phyloP scores from a whole-genome alignment of 2,329 filamentous ascomycete genomes.

The Xylariaceae sp. region DNA sequence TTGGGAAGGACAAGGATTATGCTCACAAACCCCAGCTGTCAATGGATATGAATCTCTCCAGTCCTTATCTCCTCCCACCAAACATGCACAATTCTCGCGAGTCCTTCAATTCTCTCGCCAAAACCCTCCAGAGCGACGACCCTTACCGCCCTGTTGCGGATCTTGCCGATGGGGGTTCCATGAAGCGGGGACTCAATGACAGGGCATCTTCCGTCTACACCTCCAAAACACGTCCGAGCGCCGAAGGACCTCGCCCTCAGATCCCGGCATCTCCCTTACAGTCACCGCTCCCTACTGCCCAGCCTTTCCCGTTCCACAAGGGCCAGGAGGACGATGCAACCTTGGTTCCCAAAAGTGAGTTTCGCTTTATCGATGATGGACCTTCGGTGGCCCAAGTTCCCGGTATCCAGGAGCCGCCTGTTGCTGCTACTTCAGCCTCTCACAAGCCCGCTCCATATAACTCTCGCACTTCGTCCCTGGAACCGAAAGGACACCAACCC shows the following conservation, averaged over 20 bases:
- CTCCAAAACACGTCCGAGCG: conserved; percentile 33
- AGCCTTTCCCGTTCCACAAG: conserved; percentile 16
- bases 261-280: conserved; percentile 36
- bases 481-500: conserved; percentile 18
- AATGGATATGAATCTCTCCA: conserved; percentile 69
- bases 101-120: conserved; percentile 79
- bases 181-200: conserved; percentile 33
- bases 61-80: conserved; percentile 90
- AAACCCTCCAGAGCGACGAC: conserved; percentile 71
- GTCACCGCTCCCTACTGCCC: conserved; percentile 24
- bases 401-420: conserved; percentile 35
- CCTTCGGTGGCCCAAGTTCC: conserved; percentile 28
- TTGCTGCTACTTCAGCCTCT: conserved; percentile 27
- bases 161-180: conserved; percentile 55
- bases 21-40: conserved; percentile 51
- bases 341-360: conserved; percentile 28
- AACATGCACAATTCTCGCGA: conserved; percentile 72
- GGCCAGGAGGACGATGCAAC: conserved; percentile 12
- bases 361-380: conserved; percentile 35
- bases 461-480: conserved; percentile 24
- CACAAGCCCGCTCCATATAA: conserved; percentile 21
- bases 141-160: conserved; percentile 66
- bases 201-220: conserved; percentile 43
- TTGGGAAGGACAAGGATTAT: conserved; percentile 52
- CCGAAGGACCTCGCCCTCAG: conserved; percentile 31